Conservation (phyloP, 1,284 basidiomycete genomes). For the Apiotrichum siamense region DNA sequence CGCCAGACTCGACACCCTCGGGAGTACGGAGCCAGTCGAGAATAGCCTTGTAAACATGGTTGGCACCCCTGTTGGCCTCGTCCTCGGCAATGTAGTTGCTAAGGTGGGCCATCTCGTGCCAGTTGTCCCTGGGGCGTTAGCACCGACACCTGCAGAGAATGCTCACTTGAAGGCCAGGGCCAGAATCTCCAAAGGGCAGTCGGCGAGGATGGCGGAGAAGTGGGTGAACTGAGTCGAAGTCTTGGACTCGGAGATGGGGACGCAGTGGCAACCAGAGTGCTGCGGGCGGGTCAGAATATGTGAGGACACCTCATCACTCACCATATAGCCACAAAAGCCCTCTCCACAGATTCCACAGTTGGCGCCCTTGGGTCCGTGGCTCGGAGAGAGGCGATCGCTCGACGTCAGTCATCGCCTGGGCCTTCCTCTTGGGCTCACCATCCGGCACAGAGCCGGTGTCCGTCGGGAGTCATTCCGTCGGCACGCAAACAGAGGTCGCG, state of each 20-base stretch:
- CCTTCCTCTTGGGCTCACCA: conserved; percentile 9
- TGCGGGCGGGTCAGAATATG: conserved; percentile 1
- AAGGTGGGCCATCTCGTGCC: conserved; percentile 21
- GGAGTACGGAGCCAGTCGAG: conserved; percentile 16
- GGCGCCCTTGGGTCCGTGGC: conserved; percentile 9
- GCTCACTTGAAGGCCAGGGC: conserved; percentile 21
- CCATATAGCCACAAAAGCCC: conserved; percentile 19
- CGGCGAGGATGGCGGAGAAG: conserved; percentile 15
- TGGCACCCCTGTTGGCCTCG: neutral
- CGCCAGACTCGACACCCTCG: conserved; percentile 15
- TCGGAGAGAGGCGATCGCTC: conserved; percentile 19
- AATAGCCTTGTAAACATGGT: conserved; percentile 12
- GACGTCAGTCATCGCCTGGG: neutral
- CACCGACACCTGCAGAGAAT: no score
- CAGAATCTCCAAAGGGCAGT: conserved; percentile 19
- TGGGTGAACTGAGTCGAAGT: conserved; percentile 9
- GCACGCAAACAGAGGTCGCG: conserved; percentile 14
- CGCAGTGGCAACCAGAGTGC: conserved; percentile 13
- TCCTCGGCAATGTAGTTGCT: conserved; percentile 9
- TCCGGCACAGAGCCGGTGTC: conserved; percentile 21
- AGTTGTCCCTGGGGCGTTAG: conserved; percentile 19
- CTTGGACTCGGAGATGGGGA: conserved; percentile 10
- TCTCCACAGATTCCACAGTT: conserved; percentile 23
- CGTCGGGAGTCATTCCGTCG: conserved; percentile 19
- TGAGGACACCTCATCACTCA: neutral